Evolutionary conservation across 2,329 filamentous ascomycete genomes (phyloP).

Genomic region (Cordyceps pruinosa): DNA sequence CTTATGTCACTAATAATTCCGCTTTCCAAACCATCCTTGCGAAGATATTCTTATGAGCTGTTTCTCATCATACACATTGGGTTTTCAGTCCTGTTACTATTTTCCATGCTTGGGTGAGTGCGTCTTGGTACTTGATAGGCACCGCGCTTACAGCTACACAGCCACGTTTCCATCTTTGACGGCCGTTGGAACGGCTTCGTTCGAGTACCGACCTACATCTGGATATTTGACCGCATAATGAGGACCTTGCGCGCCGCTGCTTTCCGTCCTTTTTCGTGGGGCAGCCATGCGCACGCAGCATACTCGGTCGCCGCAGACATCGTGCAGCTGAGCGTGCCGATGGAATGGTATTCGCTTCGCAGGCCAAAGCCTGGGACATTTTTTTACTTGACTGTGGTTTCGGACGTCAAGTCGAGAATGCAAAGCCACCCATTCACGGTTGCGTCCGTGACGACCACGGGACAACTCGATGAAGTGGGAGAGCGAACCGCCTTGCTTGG

Average conservation of each 20-base stretch:
- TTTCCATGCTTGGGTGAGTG: conserved; percentile 39
- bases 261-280: conserved; percentile 33
- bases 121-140: no score
- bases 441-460: conserved; percentile 22
- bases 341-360: conserved; percentile 26
- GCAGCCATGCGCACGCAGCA: conserved; percentile 25
- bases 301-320: conserved; percentile 35
- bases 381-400: conserved; percentile 39
- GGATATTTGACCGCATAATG: conserved; percentile 42
- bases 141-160: neutral
- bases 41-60: conserved; percentile 44
- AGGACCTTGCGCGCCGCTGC: conserved; percentile 35
- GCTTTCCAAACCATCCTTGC: conserved; percentile 44
- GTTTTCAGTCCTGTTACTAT: conserved; percentile 42
- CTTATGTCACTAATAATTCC: conserved; percentile 38
- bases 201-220: conserved; percentile 42
- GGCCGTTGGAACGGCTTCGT: conserved; percentile 42
- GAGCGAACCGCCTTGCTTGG: conserved; percentile 30
- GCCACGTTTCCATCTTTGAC: conserved; percentile 44
- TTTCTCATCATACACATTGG: conserved; percentile 45
- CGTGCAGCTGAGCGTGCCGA: conserved; percentile 33
- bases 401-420: conserved; percentile 31
- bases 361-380: conserved; percentile 31
- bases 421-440: conserved; percentile 46
- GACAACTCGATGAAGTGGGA: conserved; percentile 16